These are phyloP conservation scores for Suillus clintonianus DNA, from an alignment of 768 basidiomycete species.

Conservation along the genomic window DNA sequence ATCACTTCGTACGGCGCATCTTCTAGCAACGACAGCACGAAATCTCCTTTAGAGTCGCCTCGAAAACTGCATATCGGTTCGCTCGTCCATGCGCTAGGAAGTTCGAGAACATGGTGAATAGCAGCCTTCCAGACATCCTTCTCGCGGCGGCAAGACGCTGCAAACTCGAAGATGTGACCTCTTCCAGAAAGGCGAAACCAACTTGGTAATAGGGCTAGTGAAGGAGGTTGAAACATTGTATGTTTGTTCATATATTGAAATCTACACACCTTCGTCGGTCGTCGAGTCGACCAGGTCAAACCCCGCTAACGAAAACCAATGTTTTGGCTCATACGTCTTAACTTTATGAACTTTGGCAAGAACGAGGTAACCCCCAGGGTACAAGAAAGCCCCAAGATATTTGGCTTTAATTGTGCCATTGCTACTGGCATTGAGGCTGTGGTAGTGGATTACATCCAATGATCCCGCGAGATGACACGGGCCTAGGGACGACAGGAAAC, in stretches of 20 bases:
- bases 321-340: constrained; percentile 79
- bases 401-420: constrained; percentile 67
- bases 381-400: constrained; percentile 91
- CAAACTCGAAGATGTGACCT: constrained; percentile 81
- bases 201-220: constrained; percentile 73
- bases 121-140: constrained; percentile 85
- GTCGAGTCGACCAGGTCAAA: constrained; percentile 71
- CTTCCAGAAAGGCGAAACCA: constrained; percentile 73
- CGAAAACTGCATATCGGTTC: constrained; percentile 69
- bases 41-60: constrained; percentile 44
- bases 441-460: constrained; percentile 82
- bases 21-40: constrained; percentile 33
- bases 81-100: constrained; percentile 48
- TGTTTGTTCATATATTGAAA: neutral
- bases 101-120: constrained; percentile 52
- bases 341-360: constrained; percentile 84
- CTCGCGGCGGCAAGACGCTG: constrained; percentile 81
- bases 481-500: constrained; percentile 77
- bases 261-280: constrained; percentile 72
- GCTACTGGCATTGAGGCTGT: constrained; percentile 43
- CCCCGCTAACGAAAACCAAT: constrained; percentile 82
- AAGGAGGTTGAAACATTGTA: constrained; percentile 1
- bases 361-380: constrained; percentile 80
- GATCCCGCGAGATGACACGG: constrained; percentile 81
- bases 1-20: constrained; percentile 44